Percentiles rank a stretch among this genome's conserved stretches.
phyloP scores from a whole-genome alignment of 306 rosid genomes.

The Delonix regia region DNA sequence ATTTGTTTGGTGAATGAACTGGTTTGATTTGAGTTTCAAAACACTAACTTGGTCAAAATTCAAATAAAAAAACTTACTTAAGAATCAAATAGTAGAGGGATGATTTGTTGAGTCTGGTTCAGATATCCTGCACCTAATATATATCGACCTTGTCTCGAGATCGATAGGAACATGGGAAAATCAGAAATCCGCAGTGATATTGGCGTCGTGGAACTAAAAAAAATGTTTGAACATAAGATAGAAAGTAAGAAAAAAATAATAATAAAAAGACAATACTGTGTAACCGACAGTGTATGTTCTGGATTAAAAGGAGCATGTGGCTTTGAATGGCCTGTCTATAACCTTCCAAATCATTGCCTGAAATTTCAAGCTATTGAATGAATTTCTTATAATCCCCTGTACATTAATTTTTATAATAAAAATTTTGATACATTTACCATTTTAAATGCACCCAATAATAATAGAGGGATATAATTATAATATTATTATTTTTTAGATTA shows the following conservation, averaged over 20 bases:
- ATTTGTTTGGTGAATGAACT: too few species aligned
- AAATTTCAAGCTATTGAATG: neutral
- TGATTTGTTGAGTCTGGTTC: conserved; percentile 17
- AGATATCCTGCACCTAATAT: conserved; percentile 25
- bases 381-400: too few species aligned
- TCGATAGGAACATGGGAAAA: neutral
- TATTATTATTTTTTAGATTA: too few species aligned
- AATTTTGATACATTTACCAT: too few species aligned
- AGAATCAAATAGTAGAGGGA: too few species aligned
- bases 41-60: too few species aligned
- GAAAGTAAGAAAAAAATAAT: neutral
- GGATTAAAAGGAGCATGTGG: neutral
- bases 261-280: neutral
- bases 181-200: neutral
- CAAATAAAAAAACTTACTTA: too few species aligned
- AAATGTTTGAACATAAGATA: neutral
- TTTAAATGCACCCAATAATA: too few species aligned
- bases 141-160: conserved; percentile 22
- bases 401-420: too few species aligned
- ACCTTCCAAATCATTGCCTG: neutral
- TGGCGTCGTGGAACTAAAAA: neutral
- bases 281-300: neutral
- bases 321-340: neutral
- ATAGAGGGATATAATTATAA: too few species aligned
- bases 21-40: too few species aligned